Base-by-base conservation (phyloP, 2,329 filamentous ascomycete species). In the Grosmannia huntii region DNA sequence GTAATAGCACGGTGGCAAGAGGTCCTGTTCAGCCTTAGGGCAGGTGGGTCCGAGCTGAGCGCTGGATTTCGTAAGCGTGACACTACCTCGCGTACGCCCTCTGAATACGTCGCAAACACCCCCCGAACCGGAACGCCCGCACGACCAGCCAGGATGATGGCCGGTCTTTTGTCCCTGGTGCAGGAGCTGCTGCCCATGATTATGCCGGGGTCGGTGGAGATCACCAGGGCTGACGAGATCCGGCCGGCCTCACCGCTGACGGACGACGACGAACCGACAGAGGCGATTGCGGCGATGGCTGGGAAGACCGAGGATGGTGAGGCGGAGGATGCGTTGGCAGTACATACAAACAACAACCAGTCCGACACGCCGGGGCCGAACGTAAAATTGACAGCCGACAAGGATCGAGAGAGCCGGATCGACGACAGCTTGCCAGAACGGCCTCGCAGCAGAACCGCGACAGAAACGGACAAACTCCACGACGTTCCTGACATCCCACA, bases 161-260 rank as follows among this genome's bases (percentile, higher is more conserved):
- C 77, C 54, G 75, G 77, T 27, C 67, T 83, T 11, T 67, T 83
- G 33, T 78, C 80, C 31, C 67, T 83, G 60, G 72, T 83, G 57
- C 77, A 78, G 62, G 80, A 83, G 63, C 70, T 83, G 54, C 69
- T 83, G 54, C 80, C 80, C 60, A 83, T 84, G 75, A 76, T 83
- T 59, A 70, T 83, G 66, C 79, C 80, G 2, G 72, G 75, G 4
- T 69, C 73, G n/a, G 78, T 86, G n/a, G 74, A 81, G 57, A 72
- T 86, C 59, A 79, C 78, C 36, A 75, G 73, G 61, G 72, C 75
- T 41, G 65, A 68, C 51, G 72, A 76, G 44, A 72, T 81, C 57
- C 55, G 36, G 19, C 69, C 69, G 53, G 75, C 76, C 4, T 59
- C 57, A 48, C 57, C 53, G n/a, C 11, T 19, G 4, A 5, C 14